These are phyloP conservation scores for Pythium sp. DNA, from an alignment of 352 stramenopile genomes.

Conservation along the genomic window DNA sequence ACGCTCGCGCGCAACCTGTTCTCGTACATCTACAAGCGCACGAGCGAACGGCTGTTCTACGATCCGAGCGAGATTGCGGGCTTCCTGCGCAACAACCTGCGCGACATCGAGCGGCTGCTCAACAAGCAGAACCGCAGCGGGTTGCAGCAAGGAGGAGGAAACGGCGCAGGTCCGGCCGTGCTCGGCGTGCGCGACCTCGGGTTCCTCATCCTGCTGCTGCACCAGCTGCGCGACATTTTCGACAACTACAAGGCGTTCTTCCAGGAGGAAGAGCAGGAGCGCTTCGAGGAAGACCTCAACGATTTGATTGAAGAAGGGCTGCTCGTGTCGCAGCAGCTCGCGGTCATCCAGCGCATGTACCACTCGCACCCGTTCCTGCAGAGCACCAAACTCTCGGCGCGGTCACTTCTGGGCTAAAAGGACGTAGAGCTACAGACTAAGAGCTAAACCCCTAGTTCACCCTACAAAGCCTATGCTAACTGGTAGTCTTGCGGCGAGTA, in stretches of 20 bases:
- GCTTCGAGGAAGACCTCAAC: constrained; percentile 80
- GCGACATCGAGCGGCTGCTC: constrained; percentile 79
- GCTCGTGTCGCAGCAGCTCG: constrained; percentile 75
- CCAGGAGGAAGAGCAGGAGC: constrained; percentile 74
- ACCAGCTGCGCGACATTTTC: constrained; percentile 76
- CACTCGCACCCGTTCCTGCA: constrained; percentile 81
- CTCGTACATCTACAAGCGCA: constrained; percentile 71
- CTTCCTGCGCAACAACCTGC: constrained; percentile 76
- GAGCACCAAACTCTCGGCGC: constrained; percentile 42
- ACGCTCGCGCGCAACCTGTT: constrained; percentile 52
- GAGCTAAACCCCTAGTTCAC: not conserved
- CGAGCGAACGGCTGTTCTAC: constrained; percentile 78
- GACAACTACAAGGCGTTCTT: constrained; percentile 70
- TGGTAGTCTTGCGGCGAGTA: constrained; percentile 97
- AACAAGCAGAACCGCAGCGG: constrained; percentile 73
- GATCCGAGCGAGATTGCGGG: constrained; percentile 70
- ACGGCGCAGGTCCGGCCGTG: constrained; percentile 9
- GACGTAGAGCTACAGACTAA: not conserved
- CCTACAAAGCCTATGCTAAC: constrained; percentile 42
- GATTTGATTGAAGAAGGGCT: constrained; percentile 77
- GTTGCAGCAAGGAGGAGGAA: constrained; percentile 20
- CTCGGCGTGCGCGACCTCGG: constrained; percentile 68
- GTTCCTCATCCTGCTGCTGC: constrained; percentile 66
- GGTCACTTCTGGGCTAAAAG: constrained; percentile 36
- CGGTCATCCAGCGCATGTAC: constrained; percentile 87